These are phyloP conservation scores for Venturia effusa DNA, from an alignment of 2,329 filamentous ascomycete genomes.

Conservation along the genomic window DNA sequence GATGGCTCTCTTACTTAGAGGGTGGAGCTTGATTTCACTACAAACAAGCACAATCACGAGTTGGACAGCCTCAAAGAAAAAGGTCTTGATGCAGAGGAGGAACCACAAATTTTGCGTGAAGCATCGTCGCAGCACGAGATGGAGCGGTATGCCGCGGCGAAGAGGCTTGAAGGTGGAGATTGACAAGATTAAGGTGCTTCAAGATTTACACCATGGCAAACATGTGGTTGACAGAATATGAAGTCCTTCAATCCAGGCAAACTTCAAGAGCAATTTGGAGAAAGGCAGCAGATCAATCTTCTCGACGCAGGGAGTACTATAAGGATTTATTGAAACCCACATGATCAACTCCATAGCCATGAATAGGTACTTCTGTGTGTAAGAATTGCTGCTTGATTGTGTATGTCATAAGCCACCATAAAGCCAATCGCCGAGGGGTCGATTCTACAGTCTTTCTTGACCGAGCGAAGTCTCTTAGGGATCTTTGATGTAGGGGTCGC, in stretches of 20 bases:
- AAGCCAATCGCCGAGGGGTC: too few relatives aligned
- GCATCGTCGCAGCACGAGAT: neutral
- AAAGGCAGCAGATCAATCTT: too few relatives aligned
- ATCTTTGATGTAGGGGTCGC: too few relatives aligned
- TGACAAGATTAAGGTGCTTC: neutral
- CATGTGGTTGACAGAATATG: neutral
- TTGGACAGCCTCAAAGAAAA: neutral
- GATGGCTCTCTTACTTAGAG: neutral
- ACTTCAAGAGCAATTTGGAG: neutral
- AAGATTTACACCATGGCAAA: neutral
- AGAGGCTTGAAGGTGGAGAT: neutral
- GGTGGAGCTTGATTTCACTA: neutral
- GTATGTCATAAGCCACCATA: too few relatives aligned
- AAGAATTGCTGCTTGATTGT: too few relatives aligned
- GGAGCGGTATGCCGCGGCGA: neutral
- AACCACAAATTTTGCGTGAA: neutral
- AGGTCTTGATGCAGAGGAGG: neutral
- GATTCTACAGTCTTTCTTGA: too few relatives aligned
- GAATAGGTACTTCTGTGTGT: neutral
- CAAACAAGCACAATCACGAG: neutral
- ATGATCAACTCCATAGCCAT: neutral
- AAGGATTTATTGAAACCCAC: neutral
- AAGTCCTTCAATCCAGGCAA: neutral
- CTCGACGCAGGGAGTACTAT: neutral
- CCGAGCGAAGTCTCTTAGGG: too few relatives aligned